phyloP scores from a whole-genome alignment of 257 asterid species.

The Knoxia roxburghii region DNA sequence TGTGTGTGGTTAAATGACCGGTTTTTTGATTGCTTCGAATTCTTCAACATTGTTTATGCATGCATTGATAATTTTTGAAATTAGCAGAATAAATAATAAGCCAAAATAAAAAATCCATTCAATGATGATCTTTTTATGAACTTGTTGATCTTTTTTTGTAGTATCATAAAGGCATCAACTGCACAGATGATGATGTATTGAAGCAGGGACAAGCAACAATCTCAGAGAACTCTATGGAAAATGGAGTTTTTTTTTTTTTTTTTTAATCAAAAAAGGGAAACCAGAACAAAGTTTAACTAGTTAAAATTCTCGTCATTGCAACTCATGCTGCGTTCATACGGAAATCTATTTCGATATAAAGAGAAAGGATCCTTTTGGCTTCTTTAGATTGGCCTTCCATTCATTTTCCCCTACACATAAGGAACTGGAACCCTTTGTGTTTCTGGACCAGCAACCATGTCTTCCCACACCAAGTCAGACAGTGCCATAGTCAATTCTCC shows the following conservation, averaged over 20 bases:
- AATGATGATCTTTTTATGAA: background rate
- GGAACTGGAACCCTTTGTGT: constrained; percentile 56
- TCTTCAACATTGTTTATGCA: too few relatives aligned
- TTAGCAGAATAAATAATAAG: too few relatives aligned
- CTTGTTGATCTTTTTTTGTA: background rate
- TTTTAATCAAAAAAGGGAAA: too few relatives aligned
- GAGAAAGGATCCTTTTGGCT: background rate
- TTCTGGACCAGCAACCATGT: constrained; percentile 79
- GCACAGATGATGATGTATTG: background rate
- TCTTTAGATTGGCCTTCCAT: background rate
- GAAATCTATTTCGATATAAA: too few relatives aligned
- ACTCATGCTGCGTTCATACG: too few relatives aligned
- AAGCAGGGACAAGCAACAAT: background rate
- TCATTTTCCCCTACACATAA: constrained; percentile 24
- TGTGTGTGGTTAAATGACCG: too few relatives aligned
- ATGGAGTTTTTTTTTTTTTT: too few relatives aligned
- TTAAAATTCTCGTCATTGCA: too few relatives aligned
- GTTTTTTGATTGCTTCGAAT: too few relatives aligned
- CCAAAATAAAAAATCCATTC: too few relatives aligned
- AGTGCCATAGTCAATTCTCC: constrained; percentile 90
- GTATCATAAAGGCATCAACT: background rate
- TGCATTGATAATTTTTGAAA: too few relatives aligned
- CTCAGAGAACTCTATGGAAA: background rate
- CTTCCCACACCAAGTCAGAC: constrained; percentile 87
- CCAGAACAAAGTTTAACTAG: too few relatives aligned